phyloP scores from a whole-genome alignment of 2,329 filamentous ascomycete species.

The Curvularia lunata region DNA sequence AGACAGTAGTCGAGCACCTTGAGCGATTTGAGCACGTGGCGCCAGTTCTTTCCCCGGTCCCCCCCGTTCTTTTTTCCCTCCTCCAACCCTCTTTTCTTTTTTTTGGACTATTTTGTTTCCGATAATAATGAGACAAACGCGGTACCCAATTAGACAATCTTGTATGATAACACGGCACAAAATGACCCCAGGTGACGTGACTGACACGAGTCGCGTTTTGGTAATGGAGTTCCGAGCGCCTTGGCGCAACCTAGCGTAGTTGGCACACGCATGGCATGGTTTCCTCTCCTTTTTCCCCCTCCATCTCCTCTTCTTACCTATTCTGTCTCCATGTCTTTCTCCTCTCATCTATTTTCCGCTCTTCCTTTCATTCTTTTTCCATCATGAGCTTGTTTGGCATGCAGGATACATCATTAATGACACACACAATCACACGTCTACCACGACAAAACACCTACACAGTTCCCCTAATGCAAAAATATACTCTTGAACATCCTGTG shows the following conservation, averaged over 20 bases:
- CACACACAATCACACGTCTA: background rate
- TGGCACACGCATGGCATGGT: background rate
- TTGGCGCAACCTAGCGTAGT: background rate
- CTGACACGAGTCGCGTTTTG: background rate
- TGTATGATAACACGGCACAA: background rate
- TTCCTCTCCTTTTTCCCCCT: background rate
- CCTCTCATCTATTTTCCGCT: background rate
- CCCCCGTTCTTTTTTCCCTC: background rate
- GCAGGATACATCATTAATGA: background rate
- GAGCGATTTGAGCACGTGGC: constrained; percentile 94
- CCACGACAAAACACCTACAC: too few relatives aligned
- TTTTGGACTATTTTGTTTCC: background rate
- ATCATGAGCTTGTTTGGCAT: background rate
- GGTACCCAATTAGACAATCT: too few relatives aligned
- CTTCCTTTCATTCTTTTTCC: background rate
- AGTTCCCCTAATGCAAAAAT: too few relatives aligned
- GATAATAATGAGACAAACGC: background rate
- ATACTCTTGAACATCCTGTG: too few relatives aligned
- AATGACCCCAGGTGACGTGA: background rate
- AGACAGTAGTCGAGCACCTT: constrained; percentile 98
- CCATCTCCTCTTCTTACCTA: background rate
- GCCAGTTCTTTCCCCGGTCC: constrained; percentile 96
- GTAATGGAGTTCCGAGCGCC: background rate
- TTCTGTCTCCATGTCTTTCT: background rate
- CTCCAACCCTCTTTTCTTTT: too few relatives aligned